Base-by-base conservation (phyloP, 345 rosid species). In the Boechera retrofracta region DNA sequence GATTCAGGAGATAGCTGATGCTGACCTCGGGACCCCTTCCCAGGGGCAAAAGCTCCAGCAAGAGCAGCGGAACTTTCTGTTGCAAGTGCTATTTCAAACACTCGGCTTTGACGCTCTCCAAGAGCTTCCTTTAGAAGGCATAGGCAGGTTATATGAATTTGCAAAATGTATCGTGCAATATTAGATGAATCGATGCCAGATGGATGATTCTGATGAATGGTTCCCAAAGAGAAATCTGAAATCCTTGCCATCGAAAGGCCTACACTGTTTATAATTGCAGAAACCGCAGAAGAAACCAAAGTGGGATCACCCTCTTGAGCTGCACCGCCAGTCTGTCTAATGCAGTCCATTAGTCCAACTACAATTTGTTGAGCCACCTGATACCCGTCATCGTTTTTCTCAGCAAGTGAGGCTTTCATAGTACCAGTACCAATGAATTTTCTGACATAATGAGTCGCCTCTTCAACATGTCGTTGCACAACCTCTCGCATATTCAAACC, bases 271-370 rank as follows among this genome's bases (percentile, higher is more conserved):
- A 96, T 87, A 64, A 96, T 88, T 45, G 97, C 98, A 64, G 98
- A 87, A 81, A 96, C 88, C 18, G 97, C 93, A 79, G 91, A 93
- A 56, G 98, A 89, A 52, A 96, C 92, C 90, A 96, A 83, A 62
- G 89, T 86, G 1, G 99, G 99, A 69, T 96, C 99, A 24, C 99
- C 97, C 82, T 96, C 99, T 72, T 96, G 99, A 62, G 94, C 91
- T 77, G 99, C 98, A 74, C 99, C 98, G 29, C 95, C 97, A 21
- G 90, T 90, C 83, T 96, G 98, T 81, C 82, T 86, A 63, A 96
- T 86, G 79, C 95, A 90, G 2, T 91, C 97, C 97, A 85, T 79
- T 57, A 96, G 74, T 60, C 84, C 97, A 69, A 77, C 56, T 70
- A 88, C 83, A 68, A 93, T 91, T 76, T 87, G 96, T 71, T 96